phyloP scores from a whole-genome alignment of 176 grass and related monocot species.

The Cenchrus americanus region DNA sequence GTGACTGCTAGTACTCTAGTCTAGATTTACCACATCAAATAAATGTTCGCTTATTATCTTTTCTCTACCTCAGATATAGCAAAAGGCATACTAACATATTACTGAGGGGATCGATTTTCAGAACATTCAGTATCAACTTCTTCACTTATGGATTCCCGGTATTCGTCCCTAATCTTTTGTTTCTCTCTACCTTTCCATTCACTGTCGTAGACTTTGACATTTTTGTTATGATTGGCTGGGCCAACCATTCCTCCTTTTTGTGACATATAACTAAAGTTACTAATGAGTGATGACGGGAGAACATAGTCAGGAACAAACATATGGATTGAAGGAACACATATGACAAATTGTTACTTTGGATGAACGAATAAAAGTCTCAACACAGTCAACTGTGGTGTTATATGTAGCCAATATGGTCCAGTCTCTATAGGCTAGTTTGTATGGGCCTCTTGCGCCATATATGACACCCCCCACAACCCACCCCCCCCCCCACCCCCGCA shows the following conservation, averaged over 20 bases:
- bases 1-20: not conserved
- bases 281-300: not conserved
- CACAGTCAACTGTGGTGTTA: no score
- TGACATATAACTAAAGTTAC: slow-evolving; percentile 1
- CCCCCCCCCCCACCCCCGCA: no score
- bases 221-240: slow-evolving; percentile 31
- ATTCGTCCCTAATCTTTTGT: slow-evolving; percentile 41
- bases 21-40: not conserved
- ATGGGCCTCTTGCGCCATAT: no score
- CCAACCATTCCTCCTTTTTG: slow-evolving; percentile 5
- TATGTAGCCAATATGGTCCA: no score
- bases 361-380: no score
- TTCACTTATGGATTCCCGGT: slow-evolving; percentile 99
- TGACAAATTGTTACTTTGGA: not conserved
- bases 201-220: slow-evolving; percentile 21
- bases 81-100: slow-evolving; percentile 85
- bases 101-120: slow-evolving; percentile 70
- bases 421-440: no score
- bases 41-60: slow-evolving; percentile 42
- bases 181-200: slow-evolving; percentile 14
- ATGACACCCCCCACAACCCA: no score
- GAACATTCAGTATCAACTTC: slow-evolving; percentile 93
- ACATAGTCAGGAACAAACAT: slow-evolving; percentile 13
- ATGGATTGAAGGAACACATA: not conserved
- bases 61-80: slow-evolving; percentile 62